Evolutionary conservation across 805 yeast genomes (phyloP), one percentile per base, ranked within the genome.

Genomic region (Wickerhamiella azymoides): DNA sequence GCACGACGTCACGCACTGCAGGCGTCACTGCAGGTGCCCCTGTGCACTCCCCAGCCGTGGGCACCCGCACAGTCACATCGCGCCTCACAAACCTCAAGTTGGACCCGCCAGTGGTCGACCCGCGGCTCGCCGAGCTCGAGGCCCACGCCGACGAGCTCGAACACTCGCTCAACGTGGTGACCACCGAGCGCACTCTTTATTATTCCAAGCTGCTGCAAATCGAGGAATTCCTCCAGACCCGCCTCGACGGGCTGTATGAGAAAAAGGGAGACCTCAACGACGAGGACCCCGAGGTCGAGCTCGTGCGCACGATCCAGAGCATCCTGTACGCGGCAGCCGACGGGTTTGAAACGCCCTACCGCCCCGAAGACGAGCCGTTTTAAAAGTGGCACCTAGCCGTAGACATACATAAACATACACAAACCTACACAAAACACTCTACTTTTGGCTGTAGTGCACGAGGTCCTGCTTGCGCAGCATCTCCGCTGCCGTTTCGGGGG

Each of bases 131-230:
- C 35, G 54, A 69, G 52, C 63, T 79, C 30, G 61, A 65, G 19
- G 70, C 68, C n/a, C 63, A 70, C 49, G 58, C 73, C n/a, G 56
- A 58, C 2, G 60, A 56, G 14, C 62, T 70, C 11, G 63, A 62
- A n/a, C 65, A 68, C 4, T 85, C 83, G 48, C 67, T 73, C 18
- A 75, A 79, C 11, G 72, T 79, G 17, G 82, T 78, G 41, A 74
- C 79, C 11, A 65, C 84, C 42, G 70, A 92, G 60, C 75, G 97
- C 51, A 82, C 84, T 61, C 85, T 89, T 57, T 92, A 92, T 62
- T 89, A 84, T 64, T 79, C 81, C 57, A 92, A 89, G 63, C 67
- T 92, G 45, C 72, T 95, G 51, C 94, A 84, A 49, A 83, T 92
- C 47, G 98, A 92, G 62, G 76, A 84, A 24, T 64, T 88, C 40